Percentiles rank a stretch among this genome's conserved stretches.
phyloP scores from a whole-genome alignment of 176 grass and related monocot genomes.

The Neostapfia colusana region DNA sequence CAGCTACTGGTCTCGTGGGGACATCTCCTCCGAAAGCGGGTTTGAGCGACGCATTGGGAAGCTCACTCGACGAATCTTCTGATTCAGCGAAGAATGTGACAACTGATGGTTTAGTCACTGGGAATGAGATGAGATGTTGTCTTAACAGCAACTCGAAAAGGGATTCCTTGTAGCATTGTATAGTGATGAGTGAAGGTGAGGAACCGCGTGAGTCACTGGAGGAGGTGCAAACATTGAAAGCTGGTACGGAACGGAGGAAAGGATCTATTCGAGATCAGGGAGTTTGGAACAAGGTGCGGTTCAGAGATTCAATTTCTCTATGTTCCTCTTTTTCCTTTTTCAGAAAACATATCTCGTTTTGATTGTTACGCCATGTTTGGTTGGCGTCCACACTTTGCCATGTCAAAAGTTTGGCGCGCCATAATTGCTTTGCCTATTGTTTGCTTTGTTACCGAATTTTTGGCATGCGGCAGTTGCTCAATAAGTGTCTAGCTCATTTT shows the following conservation, averaged over 20 bases:
- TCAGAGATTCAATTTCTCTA: background rate
- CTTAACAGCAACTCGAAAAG: constrained; percentile 82
- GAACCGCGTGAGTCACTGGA: constrained; percentile 66
- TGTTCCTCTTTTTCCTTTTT: background rate
- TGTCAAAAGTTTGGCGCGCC: too few relatives aligned
- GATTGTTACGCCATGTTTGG: background rate
- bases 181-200: constrained; percentile 56
- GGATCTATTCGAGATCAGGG: constrained; percentile 94
- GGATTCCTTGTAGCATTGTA: constrained; percentile 60
- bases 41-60: constrained; percentile 32
- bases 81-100: constrained; percentile 33
- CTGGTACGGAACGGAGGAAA: constrained; percentile 75
- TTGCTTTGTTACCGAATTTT: too few relatives aligned
- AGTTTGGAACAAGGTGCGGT: constrained; percentile 90
- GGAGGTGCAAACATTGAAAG: constrained; percentile 69
- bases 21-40: constrained; percentile 48
- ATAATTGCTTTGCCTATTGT: too few relatives aligned
- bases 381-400: too few relatives aligned
- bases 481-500: too few relatives aligned
- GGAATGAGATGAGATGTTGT: constrained; percentile 60
- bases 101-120: constrained; percentile 28
- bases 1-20: constrained; percentile 50
- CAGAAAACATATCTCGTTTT: background rate
- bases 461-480: too few relatives aligned
- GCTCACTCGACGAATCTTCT: constrained; percentile 40